Conservation (phyloP, 2,329 filamentous ascomycete species). For the Chrysoporthe puriensis region DNA sequence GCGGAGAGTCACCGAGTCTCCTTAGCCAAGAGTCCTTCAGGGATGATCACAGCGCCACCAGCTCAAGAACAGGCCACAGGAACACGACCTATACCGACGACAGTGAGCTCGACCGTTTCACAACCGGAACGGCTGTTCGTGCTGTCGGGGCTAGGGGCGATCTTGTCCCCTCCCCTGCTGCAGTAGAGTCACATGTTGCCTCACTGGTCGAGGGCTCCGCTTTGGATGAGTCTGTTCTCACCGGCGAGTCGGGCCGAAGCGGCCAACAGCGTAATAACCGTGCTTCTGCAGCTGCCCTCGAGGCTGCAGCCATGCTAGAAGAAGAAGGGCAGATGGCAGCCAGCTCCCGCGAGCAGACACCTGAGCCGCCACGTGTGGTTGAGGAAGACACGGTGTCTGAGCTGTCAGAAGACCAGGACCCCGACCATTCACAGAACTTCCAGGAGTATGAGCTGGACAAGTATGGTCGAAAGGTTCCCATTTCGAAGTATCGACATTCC, state of each 20-base stretch:
- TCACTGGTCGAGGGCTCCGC: constrained; percentile 80
- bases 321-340: constrained; percentile 37
- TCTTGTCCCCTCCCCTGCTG: constrained; percentile 72
- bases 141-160: constrained; percentile 74
- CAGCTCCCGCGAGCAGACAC: constrained; percentile 45
- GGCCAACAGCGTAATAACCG: constrained; percentile 52
- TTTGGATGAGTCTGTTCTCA: constrained; percentile 70
- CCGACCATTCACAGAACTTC: constrained; percentile 47
- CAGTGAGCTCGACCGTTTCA: constrained; percentile 62
- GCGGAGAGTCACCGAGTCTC: constrained; percentile 51
- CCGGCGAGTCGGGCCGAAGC: constrained; percentile 55
- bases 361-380: constrained; percentile 42
- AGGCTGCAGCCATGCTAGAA: constrained; percentile 41
- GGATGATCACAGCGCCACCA: constrained; percentile 60
- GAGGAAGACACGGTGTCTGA: constrained; percentile 48
- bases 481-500: constrained; percentile 49
- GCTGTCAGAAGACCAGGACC: constrained; percentile 43
- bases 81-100: constrained; percentile 55
- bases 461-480: constrained; percentile 58
- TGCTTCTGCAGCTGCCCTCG: constrained; percentile 43
- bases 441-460: constrained; percentile 62
- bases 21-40: constrained; percentile 58
- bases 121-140: constrained; percentile 71
- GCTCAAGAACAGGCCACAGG: constrained; percentile 59
- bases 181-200: constrained; percentile 87